phyloP scores from a whole-genome alignment of 2,329 filamentous ascomycete genomes.

The Venturia oleaginea region DNA sequence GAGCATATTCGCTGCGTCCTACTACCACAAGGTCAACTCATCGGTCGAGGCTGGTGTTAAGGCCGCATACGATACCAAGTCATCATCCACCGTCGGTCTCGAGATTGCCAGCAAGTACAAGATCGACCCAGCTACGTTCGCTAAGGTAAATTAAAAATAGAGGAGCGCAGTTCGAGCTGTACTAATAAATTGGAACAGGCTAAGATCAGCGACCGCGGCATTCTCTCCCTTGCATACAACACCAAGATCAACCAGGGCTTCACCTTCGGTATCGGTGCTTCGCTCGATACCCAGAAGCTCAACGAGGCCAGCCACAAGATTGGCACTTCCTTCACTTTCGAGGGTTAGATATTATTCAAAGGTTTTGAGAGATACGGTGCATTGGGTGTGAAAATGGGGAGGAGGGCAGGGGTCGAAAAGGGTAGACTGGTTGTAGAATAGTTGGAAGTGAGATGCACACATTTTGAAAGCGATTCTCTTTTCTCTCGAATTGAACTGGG shows the following conservation, averaged over 20 bases:
- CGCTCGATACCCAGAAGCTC: slow-evolving; percentile 99
- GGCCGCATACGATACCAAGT: slow-evolving; percentile 98
- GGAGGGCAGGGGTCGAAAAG: too few relatives aligned
- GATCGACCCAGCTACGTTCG: slow-evolving; percentile 94
- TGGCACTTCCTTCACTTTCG: slow-evolving; percentile 80
- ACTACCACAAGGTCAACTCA: slow-evolving; percentile 99
- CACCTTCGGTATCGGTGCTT: slow-evolving; percentile 91
- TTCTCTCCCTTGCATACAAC: slow-evolving; percentile 97
- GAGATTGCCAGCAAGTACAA: slow-evolving; percentile 99
- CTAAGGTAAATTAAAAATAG: slow-evolving; percentile 60
- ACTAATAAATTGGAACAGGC: slow-evolving; percentile 47
- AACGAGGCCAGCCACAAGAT: slow-evolving; percentile 99
- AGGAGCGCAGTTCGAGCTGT: neutral
- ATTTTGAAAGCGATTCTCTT: neutral
- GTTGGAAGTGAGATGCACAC: neutral
- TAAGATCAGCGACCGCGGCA: slow-evolving; percentile 99
- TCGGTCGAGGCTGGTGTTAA: slow-evolving; percentile 97
- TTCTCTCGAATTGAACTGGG: neutral
- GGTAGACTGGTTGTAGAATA: slow-evolving; percentile 2
- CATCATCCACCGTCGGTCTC: slow-evolving; percentile 81
- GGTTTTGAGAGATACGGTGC: neutral
- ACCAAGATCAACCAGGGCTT: slow-evolving; percentile 96
- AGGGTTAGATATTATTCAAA: slow-evolving; percentile 51
- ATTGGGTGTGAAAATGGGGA: too few relatives aligned
- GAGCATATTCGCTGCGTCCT: slow-evolving; percentile 88